Base-by-base conservation (phyloP, 768 basidiomycete species). In the Pleurotus tuoliensis region DNA sequence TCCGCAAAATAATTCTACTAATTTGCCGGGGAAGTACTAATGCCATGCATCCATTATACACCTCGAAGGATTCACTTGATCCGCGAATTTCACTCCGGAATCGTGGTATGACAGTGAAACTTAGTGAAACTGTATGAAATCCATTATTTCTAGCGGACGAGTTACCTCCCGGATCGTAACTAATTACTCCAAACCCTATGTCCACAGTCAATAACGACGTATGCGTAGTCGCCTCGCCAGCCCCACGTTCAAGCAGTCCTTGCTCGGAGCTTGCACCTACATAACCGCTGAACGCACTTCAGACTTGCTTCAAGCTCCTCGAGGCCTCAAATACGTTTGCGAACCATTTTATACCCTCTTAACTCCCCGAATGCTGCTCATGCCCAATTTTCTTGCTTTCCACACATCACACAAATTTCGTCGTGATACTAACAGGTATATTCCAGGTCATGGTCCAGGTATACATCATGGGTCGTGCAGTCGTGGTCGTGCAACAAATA, bases 371-470 rank as follows among this genome's bases (percentile, higher is more conserved):
- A 9, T 34, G 11, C 11, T 9, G 8, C 11, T 11, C 9, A 34
- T 9, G 30, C 30, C 9, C 30, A 3, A 9, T 2, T 11, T 11
- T 34, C 30, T 1, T 11, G 8, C 30, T 8, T 34, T 34, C 30
- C 30, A 3, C 30, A 11, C 30, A 34, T 34, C 30, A 9, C 30
- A 34, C 30, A 34, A 6, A 34, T n/a, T n/a, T 37, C 13, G 48
- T 50, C 46, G 22, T 20, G 15, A 50, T 30, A 38, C 30, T 34
- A 34, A 34, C 48, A 50, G 48, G 48, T 50, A 50, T 50, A 50
- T 50, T 50, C 48, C 48, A 27, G 25, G 48, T 50, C 27, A 30
- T 34, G 48, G 24, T 50, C 48, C 48, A 50, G 48, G 48, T 50
- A 50, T 50, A 50, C 48, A 50, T 50, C 22, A 34, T 34, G 30